Evolutionary conservation across 495 filamentous ascomycete species (phyloP).

Genomic region (Aspergillus olivimuriae): DNA sequence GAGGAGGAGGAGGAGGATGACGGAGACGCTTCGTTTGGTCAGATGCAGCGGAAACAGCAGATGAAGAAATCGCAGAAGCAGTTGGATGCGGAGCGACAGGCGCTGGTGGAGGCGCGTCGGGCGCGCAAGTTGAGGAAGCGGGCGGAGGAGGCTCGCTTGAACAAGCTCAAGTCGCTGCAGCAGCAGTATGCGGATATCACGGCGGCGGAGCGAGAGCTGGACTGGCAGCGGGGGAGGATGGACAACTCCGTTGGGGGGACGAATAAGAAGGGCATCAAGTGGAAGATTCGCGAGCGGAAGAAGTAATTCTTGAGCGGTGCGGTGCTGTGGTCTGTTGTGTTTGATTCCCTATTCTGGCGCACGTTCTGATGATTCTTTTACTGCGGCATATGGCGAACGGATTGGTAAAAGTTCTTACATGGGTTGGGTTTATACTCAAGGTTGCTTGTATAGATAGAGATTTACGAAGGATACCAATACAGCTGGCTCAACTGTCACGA

Average conservation of each 20-base stretch:
- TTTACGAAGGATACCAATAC: neutral
- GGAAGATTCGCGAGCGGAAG: slow-evolving; percentile 79
- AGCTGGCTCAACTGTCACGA: neutral
- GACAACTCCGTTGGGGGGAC: slow-evolving; percentile 71
- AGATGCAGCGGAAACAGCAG: slow-evolving; percentile 13
- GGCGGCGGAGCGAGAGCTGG: slow-evolving; percentile 69
- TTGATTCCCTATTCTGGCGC: neutral
- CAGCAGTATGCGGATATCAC: slow-evolving; percentile 65
- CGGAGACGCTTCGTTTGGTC: slow-evolving; percentile 18
- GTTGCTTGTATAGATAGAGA: neutral
- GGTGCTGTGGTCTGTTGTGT: slow-evolving; percentile 7
- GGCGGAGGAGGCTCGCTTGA: slow-evolving; percentile 39
- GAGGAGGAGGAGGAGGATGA: slow-evolving; percentile 24
- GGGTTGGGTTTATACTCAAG: too few species aligned
- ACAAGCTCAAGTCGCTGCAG: slow-evolving; percentile 56
- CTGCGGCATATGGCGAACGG: neutral
- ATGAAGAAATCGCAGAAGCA: slow-evolving; percentile 36
- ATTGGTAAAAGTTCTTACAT: neutral
- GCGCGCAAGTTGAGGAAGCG: slow-evolving; percentile 44
- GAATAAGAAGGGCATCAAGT: slow-evolving; percentile 76
- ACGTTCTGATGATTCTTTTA: too few species aligned
- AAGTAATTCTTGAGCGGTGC: slow-evolving; percentile 10
- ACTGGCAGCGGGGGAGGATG: slow-evolving; percentile 73
- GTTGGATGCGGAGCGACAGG: slow-evolving; percentile 34
- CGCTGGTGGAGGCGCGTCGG: slow-evolving; percentile 34